Percentiles rank a stretch among this genome's conserved stretches.
phyloP scores from a whole-genome alignment of 2,329 filamentous ascomycete genomes.

The Stemphylium vesicarium region DNA sequence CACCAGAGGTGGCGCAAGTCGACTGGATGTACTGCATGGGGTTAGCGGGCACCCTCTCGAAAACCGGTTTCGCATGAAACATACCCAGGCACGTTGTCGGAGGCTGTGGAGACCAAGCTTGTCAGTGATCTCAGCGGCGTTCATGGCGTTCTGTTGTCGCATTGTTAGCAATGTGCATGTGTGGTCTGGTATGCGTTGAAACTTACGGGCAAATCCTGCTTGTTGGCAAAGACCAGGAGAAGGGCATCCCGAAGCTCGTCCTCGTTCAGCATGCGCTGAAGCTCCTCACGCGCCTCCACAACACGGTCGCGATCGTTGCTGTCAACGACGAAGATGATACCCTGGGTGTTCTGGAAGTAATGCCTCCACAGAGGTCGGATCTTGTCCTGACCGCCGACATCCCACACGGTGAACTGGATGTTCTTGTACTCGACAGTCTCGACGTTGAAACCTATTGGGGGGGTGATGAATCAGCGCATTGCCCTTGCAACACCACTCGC shows the following conservation, averaged over 20 bases:
- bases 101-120: constrained; percentile 99
- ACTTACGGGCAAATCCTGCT: constrained; percentile 89
- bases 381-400: constrained; percentile 98
- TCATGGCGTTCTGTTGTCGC: constrained; percentile 87
- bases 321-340: constrained; percentile 98
- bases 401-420: constrained; percentile 99
- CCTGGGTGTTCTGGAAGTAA: constrained; percentile 96
- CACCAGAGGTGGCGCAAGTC: constrained; percentile 97
- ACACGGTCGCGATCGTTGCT: constrained; percentile 90
- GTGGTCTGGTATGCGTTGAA: not conserved
- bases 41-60: constrained; percentile 25
- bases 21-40: constrained; percentile 88
- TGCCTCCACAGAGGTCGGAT: constrained; percentile 96
- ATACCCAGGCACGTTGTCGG: constrained; percentile 98
- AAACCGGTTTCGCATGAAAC: constrained; percentile 47
- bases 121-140: constrained; percentile 99
- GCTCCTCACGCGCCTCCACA: constrained; percentile 89
- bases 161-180: constrained; percentile 20
- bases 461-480: constrained; percentile 32
- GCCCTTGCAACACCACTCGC: constrained; percentile 1
- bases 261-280: constrained; percentile 97
- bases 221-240: constrained; percentile 96
- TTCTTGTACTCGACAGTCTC: constrained; percentile 99
- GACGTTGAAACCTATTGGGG: constrained; percentile 80
- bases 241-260: constrained; percentile 97